These are phyloP conservation scores for Apiotrichum montevideense DNA, from an alignment of 1,284 basidiomycete species.

Conservation along the genomic window DNA sequence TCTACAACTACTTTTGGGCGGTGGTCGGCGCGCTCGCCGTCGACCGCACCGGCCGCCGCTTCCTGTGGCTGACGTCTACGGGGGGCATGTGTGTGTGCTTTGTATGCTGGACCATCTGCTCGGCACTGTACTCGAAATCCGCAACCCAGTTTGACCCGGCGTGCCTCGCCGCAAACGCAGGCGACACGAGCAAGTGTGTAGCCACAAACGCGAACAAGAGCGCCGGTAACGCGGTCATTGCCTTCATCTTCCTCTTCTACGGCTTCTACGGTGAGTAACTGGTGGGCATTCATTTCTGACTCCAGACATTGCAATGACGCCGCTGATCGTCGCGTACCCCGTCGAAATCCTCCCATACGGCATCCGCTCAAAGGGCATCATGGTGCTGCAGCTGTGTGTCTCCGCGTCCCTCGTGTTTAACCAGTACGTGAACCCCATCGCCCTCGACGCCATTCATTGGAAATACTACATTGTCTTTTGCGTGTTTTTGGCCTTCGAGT, in stretches of 20 bases:
- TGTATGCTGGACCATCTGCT: slow-evolving; percentile 62
- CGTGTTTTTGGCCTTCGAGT: slow-evolving; percentile 35
- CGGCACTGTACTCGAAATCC: slow-evolving; percentile 51
- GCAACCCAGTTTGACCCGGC: slow-evolving; percentile 20
- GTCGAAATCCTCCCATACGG: slow-evolving; percentile 24
- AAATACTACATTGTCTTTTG: slow-evolving; percentile 39
- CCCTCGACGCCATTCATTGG: slow-evolving; percentile 27
- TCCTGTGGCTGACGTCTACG: slow-evolving; percentile 20
- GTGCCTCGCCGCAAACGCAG: slow-evolving; percentile 35
- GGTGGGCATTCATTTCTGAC: not conserved
- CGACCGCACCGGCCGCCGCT: slow-evolving; percentile 37
- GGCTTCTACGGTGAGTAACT: slow-evolving; percentile 21
- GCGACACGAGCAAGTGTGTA: slow-evolving; percentile 49
- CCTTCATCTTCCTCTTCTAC: slow-evolving; percentile 42
- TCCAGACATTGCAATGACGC: slow-evolving; percentile 43
- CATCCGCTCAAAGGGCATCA: slow-evolving; percentile 71
- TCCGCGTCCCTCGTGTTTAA: slow-evolving; percentile 40
- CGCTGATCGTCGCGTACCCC: slow-evolving; percentile 16
- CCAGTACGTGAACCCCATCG: slow-evolving; percentile 45
- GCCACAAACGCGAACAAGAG: slow-evolving; percentile 12
- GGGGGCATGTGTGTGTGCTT: slow-evolving; percentile 52
- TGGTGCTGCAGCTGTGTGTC: slow-evolving; percentile 47
- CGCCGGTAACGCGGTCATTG: slow-evolving; percentile 14
- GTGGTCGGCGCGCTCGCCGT: slow-evolving; percentile 32
- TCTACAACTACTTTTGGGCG: slow-evolving; percentile 18